Evolutionary conservation across 768 basidiomycete genomes (phyloP).

Genomic region (Tricholoma bakamatsutake): DNA sequence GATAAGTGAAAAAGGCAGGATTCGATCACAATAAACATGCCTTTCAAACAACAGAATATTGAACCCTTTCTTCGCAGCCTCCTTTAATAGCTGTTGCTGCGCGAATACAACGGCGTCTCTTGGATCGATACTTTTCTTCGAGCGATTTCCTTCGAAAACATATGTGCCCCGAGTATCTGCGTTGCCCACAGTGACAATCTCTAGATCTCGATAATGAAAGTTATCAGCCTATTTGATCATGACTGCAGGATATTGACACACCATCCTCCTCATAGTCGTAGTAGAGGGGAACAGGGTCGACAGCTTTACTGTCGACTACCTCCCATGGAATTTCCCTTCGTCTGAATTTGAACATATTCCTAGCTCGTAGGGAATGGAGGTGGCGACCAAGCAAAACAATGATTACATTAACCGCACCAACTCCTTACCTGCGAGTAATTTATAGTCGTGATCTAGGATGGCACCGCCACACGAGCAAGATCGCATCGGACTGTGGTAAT

Average conservation of each 20-base stretch:
- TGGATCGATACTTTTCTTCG: slow-evolving; percentile 40
- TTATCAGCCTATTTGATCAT: neutral
- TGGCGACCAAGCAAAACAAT: neutral
- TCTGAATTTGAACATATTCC: slow-evolving; percentile 40
- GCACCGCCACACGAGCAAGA: slow-evolving; percentile 10
- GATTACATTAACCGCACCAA: slow-evolving; percentile 5
- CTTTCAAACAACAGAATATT: slow-evolving; percentile 66
- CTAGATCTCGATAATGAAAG: slow-evolving; percentile 39
- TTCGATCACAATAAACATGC: slow-evolving; percentile 26
- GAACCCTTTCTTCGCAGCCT: slow-evolving; percentile 47
- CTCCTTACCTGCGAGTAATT: slow-evolving; percentile 7
- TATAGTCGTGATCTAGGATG: slow-evolving; percentile 6
- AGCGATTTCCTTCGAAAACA: slow-evolving; percentile 50
- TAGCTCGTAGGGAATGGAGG: neutral
- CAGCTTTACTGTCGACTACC: slow-evolving; percentile 60
- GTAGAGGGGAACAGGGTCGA: slow-evolving; percentile 62
- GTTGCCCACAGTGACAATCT: slow-evolving; percentile 50
- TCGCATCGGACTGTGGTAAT: slow-evolving; percentile 9
- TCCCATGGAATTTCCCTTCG: slow-evolving; percentile 68
- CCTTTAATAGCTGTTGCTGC: slow-evolving; percentile 55
- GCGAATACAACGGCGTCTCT: slow-evolving; percentile 55
- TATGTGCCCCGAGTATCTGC: slow-evolving; percentile 54
- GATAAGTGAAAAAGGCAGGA: slow-evolving; percentile 1
- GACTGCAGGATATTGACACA: slow-evolving; percentile 22
- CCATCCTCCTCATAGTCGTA: slow-evolving; percentile 47